Evolutionary conservation across 164 flowering plant genomes (phyloP).

Genomic region (Vitis amurensis): DNA sequence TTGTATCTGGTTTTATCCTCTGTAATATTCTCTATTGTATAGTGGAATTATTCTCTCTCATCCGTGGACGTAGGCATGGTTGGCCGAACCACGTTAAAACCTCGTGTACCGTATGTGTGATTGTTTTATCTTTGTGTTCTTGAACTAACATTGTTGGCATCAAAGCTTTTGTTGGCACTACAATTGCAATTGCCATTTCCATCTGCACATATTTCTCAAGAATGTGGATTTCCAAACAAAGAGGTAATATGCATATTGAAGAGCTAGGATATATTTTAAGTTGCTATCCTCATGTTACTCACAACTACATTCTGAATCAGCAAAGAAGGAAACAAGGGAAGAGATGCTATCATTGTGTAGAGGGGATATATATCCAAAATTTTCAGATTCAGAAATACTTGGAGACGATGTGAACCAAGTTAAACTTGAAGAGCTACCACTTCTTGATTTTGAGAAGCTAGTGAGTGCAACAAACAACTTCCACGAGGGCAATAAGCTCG

Average conservation of each 20-base stretch:
- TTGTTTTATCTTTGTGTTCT: no score
- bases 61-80: no score
- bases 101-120: no score
- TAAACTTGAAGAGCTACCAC: conserved; percentile 24
- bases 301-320: neutral
- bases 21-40: no score
- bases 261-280: neutral
- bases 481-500: conserved; percentile 21
- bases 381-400: neutral
- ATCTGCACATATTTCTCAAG: conserved; percentile 5
- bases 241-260: conserved; percentile 10
- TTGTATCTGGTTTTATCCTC: no score
- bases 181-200: neutral
- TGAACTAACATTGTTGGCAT: no score
- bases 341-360: neutral
- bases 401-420: conserved; percentile 3
- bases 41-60: no score
- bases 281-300: neutral
- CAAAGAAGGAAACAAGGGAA: conserved; percentile 1
- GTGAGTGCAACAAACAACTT: conserved; percentile 28
- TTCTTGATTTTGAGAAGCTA: conserved; percentile 23
- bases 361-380: neutral
- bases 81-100: no score
- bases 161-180: no score
- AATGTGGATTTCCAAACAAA: conserved; percentile 9